phyloP scores from a whole-genome alignment of 345 rosid species.

The Excoecaria cochinchinensis region DNA sequence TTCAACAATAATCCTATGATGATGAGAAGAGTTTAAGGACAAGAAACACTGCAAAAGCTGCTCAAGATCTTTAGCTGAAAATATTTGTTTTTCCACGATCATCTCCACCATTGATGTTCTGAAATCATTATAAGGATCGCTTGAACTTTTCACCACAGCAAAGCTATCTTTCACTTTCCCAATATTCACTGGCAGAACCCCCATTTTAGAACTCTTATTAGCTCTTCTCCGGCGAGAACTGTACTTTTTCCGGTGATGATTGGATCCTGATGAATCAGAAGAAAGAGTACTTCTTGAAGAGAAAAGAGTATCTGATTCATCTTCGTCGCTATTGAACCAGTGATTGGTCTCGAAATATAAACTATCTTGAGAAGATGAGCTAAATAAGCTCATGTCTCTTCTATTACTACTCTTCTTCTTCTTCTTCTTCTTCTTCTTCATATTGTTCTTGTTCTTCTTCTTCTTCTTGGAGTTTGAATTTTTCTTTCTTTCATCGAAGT shows the following conservation, averaged over 20 bases:
- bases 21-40: too few species aligned
- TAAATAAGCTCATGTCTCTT: slow-evolving; percentile 23
- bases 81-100: slow-evolving; percentile 68
- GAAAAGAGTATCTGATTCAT: slow-evolving; percentile 55
- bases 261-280: slow-evolving; percentile 52
- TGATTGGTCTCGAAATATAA: slow-evolving; percentile 31
- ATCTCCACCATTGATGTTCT: slow-evolving; percentile 75
- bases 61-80: slow-evolving; percentile 56
- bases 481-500: slow-evolving; percentile 36
- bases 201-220: slow-evolving; percentile 4
- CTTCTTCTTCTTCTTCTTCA: slow-evolving; percentile 29
- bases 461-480: slow-evolving; percentile 11
- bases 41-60: slow-evolving; percentile 27
- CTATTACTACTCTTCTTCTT: slow-evolving; percentile 19
- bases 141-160: slow-evolving; percentile 61
- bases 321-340: slow-evolving; percentile 74
- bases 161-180: slow-evolving; percentile 65
- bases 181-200: slow-evolving; percentile 20
- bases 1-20: too few species aligned
- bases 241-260: slow-evolving; percentile 8
- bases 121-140: slow-evolving; percentile 63
- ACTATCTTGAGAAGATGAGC: slow-evolving; percentile 56
- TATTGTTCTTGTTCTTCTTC: too few species aligned
- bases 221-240: slow-evolving; percentile 21
- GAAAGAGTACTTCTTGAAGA: slow-evolving; percentile 64